Percentiles rank a stretch among this genome's conserved stretches.
Evolutionary conservation across 352 stramenopile genomes (phyloP).

Genomic region (Globisporangium okanoganense): DNA sequence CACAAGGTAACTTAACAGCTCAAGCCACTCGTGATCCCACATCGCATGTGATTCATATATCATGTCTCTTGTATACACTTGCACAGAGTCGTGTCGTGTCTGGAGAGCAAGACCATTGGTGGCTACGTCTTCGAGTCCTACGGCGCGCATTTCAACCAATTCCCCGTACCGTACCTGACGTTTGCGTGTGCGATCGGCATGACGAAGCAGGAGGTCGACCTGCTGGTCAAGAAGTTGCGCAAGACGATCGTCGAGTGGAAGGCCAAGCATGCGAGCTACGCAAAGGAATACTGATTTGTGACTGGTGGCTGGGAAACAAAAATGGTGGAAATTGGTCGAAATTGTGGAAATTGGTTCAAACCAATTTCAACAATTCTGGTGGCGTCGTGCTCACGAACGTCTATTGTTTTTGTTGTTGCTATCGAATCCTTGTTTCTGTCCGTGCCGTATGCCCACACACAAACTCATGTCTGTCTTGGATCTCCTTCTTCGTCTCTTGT

Average conservation of each 20-base stretch:
- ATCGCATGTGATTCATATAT: background rate
- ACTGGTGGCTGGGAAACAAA: background rate
- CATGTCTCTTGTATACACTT: background rate
- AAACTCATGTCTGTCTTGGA: background rate
- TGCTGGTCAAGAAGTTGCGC: constrained; percentile 90
- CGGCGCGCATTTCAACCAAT: constrained; percentile 88
- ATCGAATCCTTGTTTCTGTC: background rate
- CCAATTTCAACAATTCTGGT: background rate
- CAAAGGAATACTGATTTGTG: constrained; percentile 1
- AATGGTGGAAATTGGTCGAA: constrained; percentile 3
- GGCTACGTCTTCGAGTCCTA: constrained; percentile 90
- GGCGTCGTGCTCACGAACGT: constrained; percentile 10
- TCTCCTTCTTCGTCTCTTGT: background rate
- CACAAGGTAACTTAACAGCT: constrained; percentile 53
- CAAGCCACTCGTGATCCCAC: background rate
- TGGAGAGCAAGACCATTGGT: constrained; percentile 87
- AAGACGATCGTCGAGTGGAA: constrained; percentile 90
- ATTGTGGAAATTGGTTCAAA: too few species aligned
- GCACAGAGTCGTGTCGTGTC: constrained; percentile 87
- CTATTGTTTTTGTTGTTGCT: constrained; percentile 1
- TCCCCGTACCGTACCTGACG: constrained; percentile 93
- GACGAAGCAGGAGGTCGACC: constrained; percentile 86
- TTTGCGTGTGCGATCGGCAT: constrained; percentile 96
- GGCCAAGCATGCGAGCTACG: constrained; percentile 25
- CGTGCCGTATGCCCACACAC: constrained; percentile 7